A percentile compares a stretch with the other conserved stretches of the same genome.
These are phyloP conservation scores for Purshia tridentata DNA, from an alignment of 306 rosid species.

Conservation along the genomic window DNA sequence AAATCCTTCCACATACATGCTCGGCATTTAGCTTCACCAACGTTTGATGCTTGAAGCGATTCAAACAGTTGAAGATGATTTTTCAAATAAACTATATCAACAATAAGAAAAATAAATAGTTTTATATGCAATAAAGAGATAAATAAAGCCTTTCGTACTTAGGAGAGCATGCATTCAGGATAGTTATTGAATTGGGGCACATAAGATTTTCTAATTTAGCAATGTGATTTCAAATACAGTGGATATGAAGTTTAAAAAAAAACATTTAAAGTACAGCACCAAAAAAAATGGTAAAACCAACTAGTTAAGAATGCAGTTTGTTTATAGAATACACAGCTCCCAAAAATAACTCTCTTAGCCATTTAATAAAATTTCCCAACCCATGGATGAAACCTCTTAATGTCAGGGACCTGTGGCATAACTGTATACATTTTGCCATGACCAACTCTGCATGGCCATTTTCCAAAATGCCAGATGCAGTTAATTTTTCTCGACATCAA, in stretches of 20 bases:
- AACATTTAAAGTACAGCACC: background rate
- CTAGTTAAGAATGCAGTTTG: background rate
- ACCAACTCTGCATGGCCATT: background rate
- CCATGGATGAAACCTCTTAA: background rate
- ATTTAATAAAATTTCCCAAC: background rate
- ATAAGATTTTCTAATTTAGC: too few species aligned
- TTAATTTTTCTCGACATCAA: constrained; percentile 6
- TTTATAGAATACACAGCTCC: background rate
- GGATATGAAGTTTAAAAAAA: background rate
- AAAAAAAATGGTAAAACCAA: background rate
- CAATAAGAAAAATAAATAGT: too few species aligned
- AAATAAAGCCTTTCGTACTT: too few species aligned
- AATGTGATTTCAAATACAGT: background rate
- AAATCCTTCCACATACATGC: too few species aligned
- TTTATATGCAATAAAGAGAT: too few species aligned
- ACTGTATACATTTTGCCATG: background rate
- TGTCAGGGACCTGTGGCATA: background rate
- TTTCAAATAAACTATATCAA: too few species aligned
- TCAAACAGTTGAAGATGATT: too few species aligned
- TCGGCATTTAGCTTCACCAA: too few species aligned
- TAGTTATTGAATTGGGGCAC: too few species aligned
- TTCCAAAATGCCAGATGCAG: constrained; percentile 23
- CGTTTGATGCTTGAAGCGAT: too few species aligned
- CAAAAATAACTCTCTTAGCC: background rate
- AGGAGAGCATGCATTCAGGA: too few species aligned